Evolutionary conservation across 2,329 filamentous ascomycete species (phyloP).

Genomic region (Nemania abortiva): DNA sequence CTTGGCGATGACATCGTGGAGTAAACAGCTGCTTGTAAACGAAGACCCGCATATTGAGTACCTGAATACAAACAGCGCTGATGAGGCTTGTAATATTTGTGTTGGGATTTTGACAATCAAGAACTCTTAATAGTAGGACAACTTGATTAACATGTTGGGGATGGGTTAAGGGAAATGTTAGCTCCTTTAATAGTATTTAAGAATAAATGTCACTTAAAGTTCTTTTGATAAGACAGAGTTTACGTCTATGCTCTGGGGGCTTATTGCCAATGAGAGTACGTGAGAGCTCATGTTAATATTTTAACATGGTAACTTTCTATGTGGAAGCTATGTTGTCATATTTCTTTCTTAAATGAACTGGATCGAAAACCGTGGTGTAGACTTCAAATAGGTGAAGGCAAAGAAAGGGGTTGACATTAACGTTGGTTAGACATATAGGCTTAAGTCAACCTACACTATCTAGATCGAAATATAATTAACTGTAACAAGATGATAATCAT

Average conservation of each 20-base stretch:
- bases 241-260: neutral
- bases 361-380: neutral
- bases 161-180: neutral
- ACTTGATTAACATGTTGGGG: neutral
- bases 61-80: neutral
- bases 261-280: neutral
- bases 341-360: neutral
- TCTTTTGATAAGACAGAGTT: neutral
- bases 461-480: too few species aligned
- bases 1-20: neutral
- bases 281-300: neutral
- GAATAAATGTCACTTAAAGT: neutral
- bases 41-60: neutral
- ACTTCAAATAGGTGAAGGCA: too few species aligned
- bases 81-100: slow-evolving; percentile 1
- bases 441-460: too few species aligned
- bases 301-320: too few species aligned
- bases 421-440: too few species aligned
- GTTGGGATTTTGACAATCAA: neutral
- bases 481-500: too few species aligned
- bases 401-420: neutral
- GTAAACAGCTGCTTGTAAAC: neutral
- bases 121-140: neutral
- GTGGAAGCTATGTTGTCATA: too few species aligned
- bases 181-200: neutral